phyloP scores from a whole-genome alignment of 257 asterid species.

The Gynochthodes officinalis region DNA sequence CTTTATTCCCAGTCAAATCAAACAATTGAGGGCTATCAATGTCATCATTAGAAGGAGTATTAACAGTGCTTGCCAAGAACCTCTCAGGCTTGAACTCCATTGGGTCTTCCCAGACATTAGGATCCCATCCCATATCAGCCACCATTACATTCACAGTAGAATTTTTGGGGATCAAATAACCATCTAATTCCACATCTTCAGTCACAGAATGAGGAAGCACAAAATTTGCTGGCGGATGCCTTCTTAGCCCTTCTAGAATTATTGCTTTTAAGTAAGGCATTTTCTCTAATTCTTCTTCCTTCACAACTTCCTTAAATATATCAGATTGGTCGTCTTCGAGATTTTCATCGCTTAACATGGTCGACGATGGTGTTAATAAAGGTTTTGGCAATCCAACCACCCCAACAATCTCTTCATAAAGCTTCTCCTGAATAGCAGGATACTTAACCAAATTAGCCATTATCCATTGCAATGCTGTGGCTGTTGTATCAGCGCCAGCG shows the following conservation, averaged over 20 bases:
- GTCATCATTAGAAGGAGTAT: background rate
- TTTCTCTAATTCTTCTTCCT: constrained; percentile 22
- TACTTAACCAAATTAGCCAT: constrained; percentile 33
- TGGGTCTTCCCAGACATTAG: constrained; percentile 31
- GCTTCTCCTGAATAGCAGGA: constrained; percentile 23
- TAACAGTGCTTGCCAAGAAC: constrained; percentile 1
- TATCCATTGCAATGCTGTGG: constrained; percentile 27
- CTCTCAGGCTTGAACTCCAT: constrained; percentile 31
- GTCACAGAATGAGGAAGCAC: constrained; percentile 27
- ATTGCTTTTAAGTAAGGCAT: constrained; percentile 30
- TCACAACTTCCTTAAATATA: background rate
- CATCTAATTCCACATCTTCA: constrained; percentile 20
- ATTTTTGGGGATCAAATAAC: constrained; percentile 22
- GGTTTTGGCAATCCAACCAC: constrained; percentile 2
- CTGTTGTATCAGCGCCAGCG: constrained; percentile 22
- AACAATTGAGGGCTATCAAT: background rate
- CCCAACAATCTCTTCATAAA: constrained; percentile 18
- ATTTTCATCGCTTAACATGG: background rate
- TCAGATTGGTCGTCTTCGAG: background rate
- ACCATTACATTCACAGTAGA: constrained; percentile 18
- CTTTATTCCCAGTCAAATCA: constrained; percentile 23
- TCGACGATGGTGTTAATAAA: background rate
- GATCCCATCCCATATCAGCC: constrained; percentile 27
- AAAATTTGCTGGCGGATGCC: constrained; percentile 31
- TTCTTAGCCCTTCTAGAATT: constrained; percentile 26